A percentile compares a stretch with the other conserved stretches of the same genome.
These are phyloP conservation scores for Halteria grandinella DNA, from an alignment of 73 alveolate species.

Conservation along the genomic window DNA sequence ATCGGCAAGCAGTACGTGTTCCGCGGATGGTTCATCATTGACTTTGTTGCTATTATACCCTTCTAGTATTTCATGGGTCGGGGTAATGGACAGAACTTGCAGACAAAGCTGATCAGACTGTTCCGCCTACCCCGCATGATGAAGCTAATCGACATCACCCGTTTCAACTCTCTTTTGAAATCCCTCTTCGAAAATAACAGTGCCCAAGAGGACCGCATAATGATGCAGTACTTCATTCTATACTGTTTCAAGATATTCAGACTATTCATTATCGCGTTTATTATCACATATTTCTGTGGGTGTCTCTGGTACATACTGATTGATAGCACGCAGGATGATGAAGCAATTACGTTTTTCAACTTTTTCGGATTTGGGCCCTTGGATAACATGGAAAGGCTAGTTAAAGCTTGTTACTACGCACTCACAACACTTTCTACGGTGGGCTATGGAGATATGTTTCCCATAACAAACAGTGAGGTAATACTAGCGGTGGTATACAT, in stretches of 20 bases:
- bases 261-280: constrained; percentile 80
- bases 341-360: constrained; percentile 64
- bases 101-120: constrained; percentile 76
- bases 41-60: constrained; percentile 59
- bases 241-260: constrained; percentile 82
- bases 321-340: constrained; percentile 44
- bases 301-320: constrained; percentile 88
- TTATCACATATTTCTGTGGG: constrained; percentile 88
- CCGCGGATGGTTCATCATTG: constrained; percentile 56
- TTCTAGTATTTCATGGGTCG: constrained; percentile 25
- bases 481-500: constrained; percentile 80
- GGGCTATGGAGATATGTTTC: constrained; percentile 91
- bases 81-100: constrained; percentile 12
- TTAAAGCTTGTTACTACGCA: constrained; percentile 85
- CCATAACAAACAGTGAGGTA: constrained; percentile 80
- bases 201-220: constrained; percentile 78
- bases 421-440: constrained; percentile 91
- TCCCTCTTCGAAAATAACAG: constrained; percentile 70
- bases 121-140: constrained; percentile 81
- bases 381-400: constrained; percentile 67
- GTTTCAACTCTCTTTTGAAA: constrained; percentile 79
- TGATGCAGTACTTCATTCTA: constrained; percentile 74
- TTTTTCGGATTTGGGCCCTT: constrained; percentile 56
- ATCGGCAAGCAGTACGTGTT: constrained; percentile 75
- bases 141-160: constrained; percentile 79